Evolutionary conservation across 306 rosid species (phyloP).

Genomic region (Begonia masoniana): DNA sequence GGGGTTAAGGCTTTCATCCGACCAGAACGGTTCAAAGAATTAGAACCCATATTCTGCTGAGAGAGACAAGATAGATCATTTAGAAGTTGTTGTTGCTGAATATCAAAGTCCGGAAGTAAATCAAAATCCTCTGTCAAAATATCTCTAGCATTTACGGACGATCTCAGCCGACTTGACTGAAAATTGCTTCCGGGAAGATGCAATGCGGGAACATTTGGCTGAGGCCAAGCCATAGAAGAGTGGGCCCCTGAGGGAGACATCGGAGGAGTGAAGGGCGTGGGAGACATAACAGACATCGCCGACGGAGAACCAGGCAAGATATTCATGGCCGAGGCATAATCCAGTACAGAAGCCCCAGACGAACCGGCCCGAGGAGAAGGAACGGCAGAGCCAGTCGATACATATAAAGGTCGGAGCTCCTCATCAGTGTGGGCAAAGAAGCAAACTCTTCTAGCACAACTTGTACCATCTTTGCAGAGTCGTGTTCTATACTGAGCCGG

Average conservation of each 20-base stretch:
- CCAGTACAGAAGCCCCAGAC: conserved; percentile 66
- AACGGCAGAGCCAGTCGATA: conserved; percentile 89
- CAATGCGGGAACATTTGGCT: conserved; percentile 81
- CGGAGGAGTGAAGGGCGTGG: conserved; percentile 78
- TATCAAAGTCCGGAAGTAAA: conserved; percentile 50
- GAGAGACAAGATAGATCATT: conserved; percentile 60
- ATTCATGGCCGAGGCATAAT: conserved; percentile 84
- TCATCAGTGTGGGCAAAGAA: conserved; percentile 85
- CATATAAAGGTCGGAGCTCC: conserved; percentile 79
- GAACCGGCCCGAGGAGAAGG: conserved; percentile 76
- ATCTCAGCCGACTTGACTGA: conserved; percentile 83
- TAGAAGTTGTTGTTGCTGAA: conserved; percentile 68
- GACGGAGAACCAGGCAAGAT: conserved; percentile 86
- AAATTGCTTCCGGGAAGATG: conserved; percentile 85
- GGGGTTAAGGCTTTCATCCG: conserved; percentile 60
- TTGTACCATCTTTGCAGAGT: conserved; percentile 81
- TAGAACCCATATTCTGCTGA: conserved; percentile 52
- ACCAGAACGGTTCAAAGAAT: conserved; percentile 59
- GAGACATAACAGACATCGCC: conserved; percentile 71
- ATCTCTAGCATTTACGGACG: conserved; percentile 79
- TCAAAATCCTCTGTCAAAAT: conserved; percentile 57
- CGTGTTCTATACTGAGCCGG: conserved; percentile 92
- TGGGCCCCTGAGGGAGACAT: conserved; percentile 78
- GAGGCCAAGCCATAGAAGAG: conserved; percentile 64
- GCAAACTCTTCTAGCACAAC: conserved; percentile 81